phyloP scores from a whole-genome alignment of 306 rosid genomes.

The Gastrolobium bilobum region DNA sequence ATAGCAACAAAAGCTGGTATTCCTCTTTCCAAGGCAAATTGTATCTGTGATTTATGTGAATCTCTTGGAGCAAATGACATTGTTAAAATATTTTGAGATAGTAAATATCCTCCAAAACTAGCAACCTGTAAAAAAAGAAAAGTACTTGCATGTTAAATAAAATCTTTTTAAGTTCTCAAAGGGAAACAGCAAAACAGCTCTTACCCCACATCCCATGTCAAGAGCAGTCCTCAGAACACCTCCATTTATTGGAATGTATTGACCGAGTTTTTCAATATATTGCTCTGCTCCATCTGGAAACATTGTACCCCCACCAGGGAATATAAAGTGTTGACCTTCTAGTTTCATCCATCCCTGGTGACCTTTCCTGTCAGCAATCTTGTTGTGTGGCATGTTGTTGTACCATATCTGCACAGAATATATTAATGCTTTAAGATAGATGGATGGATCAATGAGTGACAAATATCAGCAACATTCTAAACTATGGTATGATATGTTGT shows the following conservation, averaged over 20 bases:
- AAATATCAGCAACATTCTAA: conserved; percentile 16
- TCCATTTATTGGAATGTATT: conserved; percentile 77
- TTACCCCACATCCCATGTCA: conserved; percentile 99
- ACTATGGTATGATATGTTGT: conserved; percentile 1
- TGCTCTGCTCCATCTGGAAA: conserved; percentile 96
- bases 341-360: conserved; percentile 98
- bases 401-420: conserved; percentile 85
- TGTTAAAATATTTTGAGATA: conserved; percentile 74
- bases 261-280: conserved; percentile 89
- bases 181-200: conserved; percentile 43
- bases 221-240: conserved; percentile 91
- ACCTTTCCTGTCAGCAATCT: conserved; percentile 97
- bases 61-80: conserved; percentile 99
- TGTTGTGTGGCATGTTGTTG: conserved; percentile 91
- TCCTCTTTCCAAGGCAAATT: conserved; percentile 97
- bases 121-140: conserved; percentile 75
- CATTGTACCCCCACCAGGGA: conserved; percentile 99
- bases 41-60: conserved; percentile 97
- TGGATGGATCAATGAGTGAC: conserved; percentile 8
- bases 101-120: conserved; percentile 93
- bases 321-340: conserved; percentile 86
- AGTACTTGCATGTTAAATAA: conserved; percentile 27
- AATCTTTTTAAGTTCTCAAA: background rate
- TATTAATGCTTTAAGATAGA: conserved; percentile 41
- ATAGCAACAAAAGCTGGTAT: conserved; percentile 95